phyloP scores from a whole-genome alignment of 2,329 filamentous ascomycete species.

The Capronia americana region DNA sequence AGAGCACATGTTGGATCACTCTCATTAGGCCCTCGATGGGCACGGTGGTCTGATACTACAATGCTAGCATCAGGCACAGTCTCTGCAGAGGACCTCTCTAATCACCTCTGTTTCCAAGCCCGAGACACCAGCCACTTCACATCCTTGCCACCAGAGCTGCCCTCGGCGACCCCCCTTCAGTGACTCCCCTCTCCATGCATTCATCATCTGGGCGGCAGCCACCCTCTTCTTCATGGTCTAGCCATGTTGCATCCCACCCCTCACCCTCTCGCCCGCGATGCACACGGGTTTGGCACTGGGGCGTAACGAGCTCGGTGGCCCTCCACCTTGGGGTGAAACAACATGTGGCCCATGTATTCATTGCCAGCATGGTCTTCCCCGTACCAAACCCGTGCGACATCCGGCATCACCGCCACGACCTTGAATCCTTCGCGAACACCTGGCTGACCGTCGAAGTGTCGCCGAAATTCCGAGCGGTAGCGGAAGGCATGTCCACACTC shows the following conservation, averaged over 20 bases:
- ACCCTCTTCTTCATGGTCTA: neutral
- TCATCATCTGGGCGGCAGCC: neutral
- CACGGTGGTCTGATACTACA: neutral
- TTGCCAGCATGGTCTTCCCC: constrained; percentile 4
- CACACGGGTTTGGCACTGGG: neutral
- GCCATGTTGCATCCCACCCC: neutral
- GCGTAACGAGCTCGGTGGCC: no score
- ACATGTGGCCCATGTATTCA: constrained; percentile 10
- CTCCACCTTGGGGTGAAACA: neutral
- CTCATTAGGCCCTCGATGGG: neutral
- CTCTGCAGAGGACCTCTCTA: neutral
- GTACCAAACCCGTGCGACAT: constrained; percentile 2
- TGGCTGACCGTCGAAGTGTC: neutral
- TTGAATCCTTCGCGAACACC: constrained; percentile 4
- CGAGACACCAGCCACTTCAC: no score
- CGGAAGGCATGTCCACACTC: constrained; percentile 4
- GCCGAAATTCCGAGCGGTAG: neutral
- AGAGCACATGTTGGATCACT: neutral
- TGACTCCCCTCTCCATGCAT: neutral
- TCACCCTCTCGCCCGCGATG: neutral
- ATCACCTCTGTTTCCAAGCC: no score
- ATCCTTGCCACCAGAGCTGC: neutral
- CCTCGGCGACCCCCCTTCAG: neutral
- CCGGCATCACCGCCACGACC: constrained; percentile 2
- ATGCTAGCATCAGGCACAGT: neutral